phyloP scores from a whole-genome alignment of 2,329 filamentous ascomycete genomes.

The Trichoderma guizhouense region DNA sequence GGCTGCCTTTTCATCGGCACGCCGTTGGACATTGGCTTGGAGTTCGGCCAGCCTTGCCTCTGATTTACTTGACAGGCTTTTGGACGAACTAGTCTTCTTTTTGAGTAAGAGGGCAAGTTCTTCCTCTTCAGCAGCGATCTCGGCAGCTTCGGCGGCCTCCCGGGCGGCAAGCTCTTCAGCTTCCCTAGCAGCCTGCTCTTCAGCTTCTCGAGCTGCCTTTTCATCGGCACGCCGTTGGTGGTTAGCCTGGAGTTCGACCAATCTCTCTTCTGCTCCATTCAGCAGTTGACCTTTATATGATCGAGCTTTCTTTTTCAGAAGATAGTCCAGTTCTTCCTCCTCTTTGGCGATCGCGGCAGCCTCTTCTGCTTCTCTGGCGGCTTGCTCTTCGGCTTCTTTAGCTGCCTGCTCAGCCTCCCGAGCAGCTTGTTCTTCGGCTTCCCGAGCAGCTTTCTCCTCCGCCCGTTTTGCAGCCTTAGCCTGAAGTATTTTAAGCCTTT shows the following conservation, averaged over 20 bases:
- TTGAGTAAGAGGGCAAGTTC: not conserved
- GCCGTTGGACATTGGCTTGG: not conserved
- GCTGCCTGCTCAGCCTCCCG: constrained; percentile 23
- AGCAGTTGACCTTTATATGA: constrained; percentile 27
- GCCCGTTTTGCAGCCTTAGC: not conserved
- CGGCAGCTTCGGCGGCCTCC: not conserved
- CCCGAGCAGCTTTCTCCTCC: constrained; percentile 25
- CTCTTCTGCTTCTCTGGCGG: constrained; percentile 22
- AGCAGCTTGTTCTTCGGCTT: constrained; percentile 25
- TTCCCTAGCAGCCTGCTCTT: constrained; percentile 19
- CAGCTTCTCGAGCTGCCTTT: constrained; percentile 26
- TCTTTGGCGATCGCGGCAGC: constrained; percentile 19
- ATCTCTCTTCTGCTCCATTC: constrained; percentile 31
- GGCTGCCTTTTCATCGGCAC: not conserved
- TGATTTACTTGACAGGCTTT: not conserved
- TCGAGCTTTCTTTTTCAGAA: constrained; percentile 36
- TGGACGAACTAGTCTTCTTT: not conserved
- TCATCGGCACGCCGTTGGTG: constrained; percentile 14
- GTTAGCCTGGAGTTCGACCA: constrained; percentile 22
- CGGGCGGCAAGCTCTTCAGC: not conserved
- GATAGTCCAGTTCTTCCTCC: constrained; percentile 24
- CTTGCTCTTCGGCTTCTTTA: constrained; percentile 21
- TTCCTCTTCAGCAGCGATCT: constrained; percentile 5
- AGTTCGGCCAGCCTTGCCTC: not conserved
- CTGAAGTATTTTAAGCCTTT: not conserved